These are phyloP conservation scores for Trichoderma asperellum DNA, from an alignment of 2,329 filamentous ascomycete species.

Conservation along the genomic window DNA sequence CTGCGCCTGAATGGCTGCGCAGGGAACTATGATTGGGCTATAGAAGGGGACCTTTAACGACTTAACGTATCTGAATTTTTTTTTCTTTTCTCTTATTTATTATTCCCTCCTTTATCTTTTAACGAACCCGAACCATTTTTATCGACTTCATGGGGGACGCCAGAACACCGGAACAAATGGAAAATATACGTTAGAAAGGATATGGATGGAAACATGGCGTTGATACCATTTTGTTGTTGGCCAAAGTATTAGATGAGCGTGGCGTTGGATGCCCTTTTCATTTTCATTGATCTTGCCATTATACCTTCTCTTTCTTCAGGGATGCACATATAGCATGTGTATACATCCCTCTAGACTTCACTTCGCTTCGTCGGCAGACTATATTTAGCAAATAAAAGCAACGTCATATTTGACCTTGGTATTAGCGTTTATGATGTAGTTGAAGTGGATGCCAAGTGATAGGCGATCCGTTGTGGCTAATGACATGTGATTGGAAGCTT, in stretches of 20 bases:
- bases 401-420: not conserved
- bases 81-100: not conserved
- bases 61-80: constrained; percentile 7
- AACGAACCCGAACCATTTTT: constrained; percentile 12
- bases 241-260: constrained; percentile 27
- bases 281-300: not conserved
- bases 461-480: not conserved
- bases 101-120: not conserved
- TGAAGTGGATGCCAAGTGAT: not conserved
- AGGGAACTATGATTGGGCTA: constrained; percentile 35
- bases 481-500: not conserved
- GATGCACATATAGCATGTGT: not conserved
- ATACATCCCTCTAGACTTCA: not conserved
- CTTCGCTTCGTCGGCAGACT: not conserved
- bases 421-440: not conserved
- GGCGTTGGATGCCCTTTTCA: constrained; percentile 22
- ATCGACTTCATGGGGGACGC: constrained; percentile 12
- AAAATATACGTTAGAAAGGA: constrained; percentile 20
- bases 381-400: constrained; percentile 16
- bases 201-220: constrained; percentile 26
- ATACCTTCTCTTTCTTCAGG: not conserved
- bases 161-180: constrained; percentile 22
- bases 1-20: constrained; percentile 65
- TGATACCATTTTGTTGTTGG: constrained; percentile 27
- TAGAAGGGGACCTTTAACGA: constrained; percentile 1